These are phyloP conservation scores for Sambucus nigra DNA, from an alignment of 129 eudicot species.

Conservation along the genomic window DNA sequence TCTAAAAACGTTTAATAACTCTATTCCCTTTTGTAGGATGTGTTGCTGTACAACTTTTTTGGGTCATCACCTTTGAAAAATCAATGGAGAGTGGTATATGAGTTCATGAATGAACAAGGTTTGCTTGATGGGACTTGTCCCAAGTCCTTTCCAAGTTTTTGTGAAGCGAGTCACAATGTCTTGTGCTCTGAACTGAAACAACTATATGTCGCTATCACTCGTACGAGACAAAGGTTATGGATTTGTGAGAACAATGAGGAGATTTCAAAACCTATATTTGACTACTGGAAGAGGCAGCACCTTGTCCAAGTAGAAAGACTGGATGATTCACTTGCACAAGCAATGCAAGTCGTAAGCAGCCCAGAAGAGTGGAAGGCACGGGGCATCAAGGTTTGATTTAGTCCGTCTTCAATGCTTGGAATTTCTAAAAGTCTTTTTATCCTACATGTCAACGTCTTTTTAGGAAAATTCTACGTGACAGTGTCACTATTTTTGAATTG, in stretches of 20 bases:
- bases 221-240: slow-evolving; percentile 82
- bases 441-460: no score
- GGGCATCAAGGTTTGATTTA: slow-evolving; percentile 19
- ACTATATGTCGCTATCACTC: slow-evolving; percentile 75
- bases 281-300: slow-evolving; percentile 57
- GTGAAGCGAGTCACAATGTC: slow-evolving; percentile 43
- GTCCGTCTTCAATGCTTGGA: no score
- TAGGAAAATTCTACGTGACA: no score
- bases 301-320: slow-evolving; percentile 50
- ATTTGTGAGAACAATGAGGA: slow-evolving; percentile 64
- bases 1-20: no score
- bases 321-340: slow-evolving; percentile 60
- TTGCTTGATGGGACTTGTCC: slow-evolving; percentile 30
- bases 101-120: slow-evolving; percentile 45
- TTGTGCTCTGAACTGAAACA: slow-evolving; percentile 75
- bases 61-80: slow-evolving; percentile 60
- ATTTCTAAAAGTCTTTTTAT: no score
- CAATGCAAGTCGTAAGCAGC: slow-evolving; percentile 79
- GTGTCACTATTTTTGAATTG: no score
- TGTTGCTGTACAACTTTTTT: slow-evolving; percentile 68
- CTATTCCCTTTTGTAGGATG: slow-evolving; percentile 44
- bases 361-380: slow-evolving; percentile 70
- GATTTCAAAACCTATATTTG: slow-evolving; percentile 63
- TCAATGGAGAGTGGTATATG: slow-evolving; percentile 73
- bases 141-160: slow-evolving; percentile 41